Evolutionary conservation across 2,329 filamentous ascomycete species (phyloP).

Genomic region (Beauveria australis): DNA sequence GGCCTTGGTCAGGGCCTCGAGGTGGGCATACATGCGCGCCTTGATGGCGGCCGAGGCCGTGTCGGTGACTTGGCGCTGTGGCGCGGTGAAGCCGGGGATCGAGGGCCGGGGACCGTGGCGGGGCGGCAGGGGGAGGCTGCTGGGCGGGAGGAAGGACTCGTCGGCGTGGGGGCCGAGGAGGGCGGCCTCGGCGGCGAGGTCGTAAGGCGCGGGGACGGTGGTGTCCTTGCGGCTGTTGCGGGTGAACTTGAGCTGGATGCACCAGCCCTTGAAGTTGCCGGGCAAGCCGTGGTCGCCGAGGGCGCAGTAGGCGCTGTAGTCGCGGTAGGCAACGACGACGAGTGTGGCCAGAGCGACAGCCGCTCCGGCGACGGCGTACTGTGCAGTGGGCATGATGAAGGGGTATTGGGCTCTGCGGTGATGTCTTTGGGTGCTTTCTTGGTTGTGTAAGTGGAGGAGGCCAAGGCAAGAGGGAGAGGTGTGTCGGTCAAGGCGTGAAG

Average conservation of each 20-base stretch:
- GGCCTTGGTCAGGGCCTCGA: conserved; percentile 7
- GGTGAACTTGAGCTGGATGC: conserved; percentile 15
- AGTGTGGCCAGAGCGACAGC: neutral
- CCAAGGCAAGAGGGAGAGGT: neutral
- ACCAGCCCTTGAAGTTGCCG: conserved; percentile 32
- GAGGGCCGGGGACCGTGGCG: conserved; percentile 12
- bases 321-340: conserved; percentile 10
- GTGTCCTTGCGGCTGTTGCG: conserved; percentile 17
- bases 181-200: conserved; percentile 17
- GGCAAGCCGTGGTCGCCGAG: conserved; percentile 36
- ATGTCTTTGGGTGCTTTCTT: too few relatives aligned
- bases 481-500: neutral
- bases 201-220: conserved; percentile 16
- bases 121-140: neutral
- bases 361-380: neutral
- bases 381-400: neutral
- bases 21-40: conserved; percentile 12
- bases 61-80: conserved; percentile 15
- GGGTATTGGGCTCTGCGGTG: neutral
- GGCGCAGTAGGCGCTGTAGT: conserved; percentile 31
- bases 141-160: conserved; percentile 11
- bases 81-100: conserved; percentile 13
- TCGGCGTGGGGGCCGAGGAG: conserved; percentile 11
- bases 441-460: neutral
- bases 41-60: conserved; percentile 10